Base-by-base conservation (phyloP, 129 eudicot genomes). In the Tagetes patula region DNA sequence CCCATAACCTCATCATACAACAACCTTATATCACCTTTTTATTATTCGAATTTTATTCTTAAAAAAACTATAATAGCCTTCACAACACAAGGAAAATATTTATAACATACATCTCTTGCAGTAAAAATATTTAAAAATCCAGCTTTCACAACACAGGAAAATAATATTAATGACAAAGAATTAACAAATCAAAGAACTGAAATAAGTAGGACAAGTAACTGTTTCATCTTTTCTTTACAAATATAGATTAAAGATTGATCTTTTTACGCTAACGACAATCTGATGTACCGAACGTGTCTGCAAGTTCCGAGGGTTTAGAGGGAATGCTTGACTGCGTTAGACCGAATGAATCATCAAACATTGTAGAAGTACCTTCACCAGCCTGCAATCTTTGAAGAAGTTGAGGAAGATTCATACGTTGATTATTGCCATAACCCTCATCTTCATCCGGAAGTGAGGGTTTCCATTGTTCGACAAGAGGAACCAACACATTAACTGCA, bases 191-290 rank as follows among this genome's bases (percentile, higher is more conserved):
- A 39, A 69, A 77, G 36, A 60, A 77, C 63, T 4, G 10, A 39
- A 77, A 52, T 12, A 52, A 14, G 36, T 3, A 58, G 5, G 1
- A 58, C 4, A 58, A 31, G 40, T 56, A 67, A 27, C 2, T 46
- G 59, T 68, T 3, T 61, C 53, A 77, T 77, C 43, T 46, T 59
- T 48, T 14, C 31, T 65, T 68, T 77, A 38, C 74, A 59, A 58
- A 50, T 14, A 38, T 13, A 4, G 50, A 42, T 32, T 6, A 12
- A 58, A 68, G 36, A 10, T n/a, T 37, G n/a, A 64, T 33, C 52
- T 55, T 71, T 27, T 72, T 62, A 11, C 0, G 46, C 71, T 62
- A 84, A 50, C 87, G 73, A 65, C 70, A 70, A 60, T 83, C 80
- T 11, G n/a, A 60, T 38, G 88, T 70, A 58, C 14, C 61, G 43